Conservation (phyloP, 495 filamentous ascomycete species). For the Bryoglossum gracile region DNA sequence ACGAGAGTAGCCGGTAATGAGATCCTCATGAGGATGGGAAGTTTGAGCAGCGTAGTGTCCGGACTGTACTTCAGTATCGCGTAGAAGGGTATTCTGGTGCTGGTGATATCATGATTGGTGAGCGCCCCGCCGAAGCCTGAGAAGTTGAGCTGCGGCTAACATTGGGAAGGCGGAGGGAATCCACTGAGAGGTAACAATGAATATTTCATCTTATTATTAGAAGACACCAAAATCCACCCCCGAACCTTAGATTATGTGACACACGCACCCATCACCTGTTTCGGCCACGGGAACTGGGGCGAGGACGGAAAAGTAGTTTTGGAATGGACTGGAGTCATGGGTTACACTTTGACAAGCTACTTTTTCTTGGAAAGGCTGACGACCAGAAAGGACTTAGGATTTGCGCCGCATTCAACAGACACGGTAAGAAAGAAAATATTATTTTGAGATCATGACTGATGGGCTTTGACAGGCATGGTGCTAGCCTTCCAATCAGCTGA, state of each 20-base stretch:
- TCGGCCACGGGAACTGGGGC: conserved; percentile 48
- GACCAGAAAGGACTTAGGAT: conserved; percentile 35
- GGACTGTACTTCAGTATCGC: conserved; percentile 65
- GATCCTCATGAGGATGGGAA: conserved; percentile 19
- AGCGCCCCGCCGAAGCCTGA: neutral
- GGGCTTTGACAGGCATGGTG: conserved; percentile 5
- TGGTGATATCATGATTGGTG: conserved; percentile 8
- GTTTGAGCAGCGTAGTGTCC: conserved; percentile 37
- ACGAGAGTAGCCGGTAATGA: conserved; percentile 30
- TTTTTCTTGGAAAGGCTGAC: conserved; percentile 40
- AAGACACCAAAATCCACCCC: conserved; percentile 50
- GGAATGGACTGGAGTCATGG: conserved; percentile 46
- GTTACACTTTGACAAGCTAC: conserved; percentile 33
- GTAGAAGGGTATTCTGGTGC: neutral
- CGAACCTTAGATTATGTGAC: conserved; percentile 44
- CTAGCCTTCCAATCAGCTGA: conserved; percentile 7
- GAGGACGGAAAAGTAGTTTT: conserved; percentile 44
- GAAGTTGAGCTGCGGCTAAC: neutral
- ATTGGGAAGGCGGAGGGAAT: conserved; percentile 7
- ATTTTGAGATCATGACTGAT: neutral
- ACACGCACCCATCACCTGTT: conserved; percentile 39
- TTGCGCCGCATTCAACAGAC: conserved; percentile 42
- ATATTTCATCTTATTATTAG: conserved; percentile 39
- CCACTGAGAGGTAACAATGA: conserved; percentile 39
- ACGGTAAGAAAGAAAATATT: conserved; percentile 27